Conservation (phyloP, 192 early-diverging fungal genomes). For the Coemansia sp. region DNA sequence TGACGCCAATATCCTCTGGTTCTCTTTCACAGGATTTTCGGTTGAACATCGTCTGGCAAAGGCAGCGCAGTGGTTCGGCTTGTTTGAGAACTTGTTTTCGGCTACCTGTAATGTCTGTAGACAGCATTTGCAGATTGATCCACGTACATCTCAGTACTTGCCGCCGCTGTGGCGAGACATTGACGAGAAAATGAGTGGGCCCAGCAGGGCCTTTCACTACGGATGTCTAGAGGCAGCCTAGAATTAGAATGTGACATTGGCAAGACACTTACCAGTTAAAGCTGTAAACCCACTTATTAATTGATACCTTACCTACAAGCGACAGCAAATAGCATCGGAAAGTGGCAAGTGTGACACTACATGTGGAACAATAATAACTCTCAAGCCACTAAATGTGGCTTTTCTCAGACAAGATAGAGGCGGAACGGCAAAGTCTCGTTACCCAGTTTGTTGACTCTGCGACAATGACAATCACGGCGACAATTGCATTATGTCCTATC, state of each 20-base stretch:
- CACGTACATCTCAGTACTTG: constrained; percentile 46
- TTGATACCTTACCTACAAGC: background rate
- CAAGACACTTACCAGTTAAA: background rate
- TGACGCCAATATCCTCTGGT: constrained; percentile 50
- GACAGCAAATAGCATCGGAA: background rate
- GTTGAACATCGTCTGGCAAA: constrained; percentile 46
- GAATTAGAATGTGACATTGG: background rate
- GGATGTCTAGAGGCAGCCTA: constrained; percentile 30
- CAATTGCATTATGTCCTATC: background rate
- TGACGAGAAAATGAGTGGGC: constrained; percentile 20
- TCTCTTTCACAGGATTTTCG: constrained; percentile 43
- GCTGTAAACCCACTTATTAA: background rate
- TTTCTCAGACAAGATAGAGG: no score
- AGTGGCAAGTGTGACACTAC: background rate
- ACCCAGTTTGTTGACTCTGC: no score
- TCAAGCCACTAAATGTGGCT: no score
- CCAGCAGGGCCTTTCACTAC: constrained; percentile 43
- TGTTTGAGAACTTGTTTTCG: constrained; percentile 46
- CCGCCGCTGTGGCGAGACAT: constrained; percentile 50
- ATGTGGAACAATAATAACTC: no score
- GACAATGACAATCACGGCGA: background rate
- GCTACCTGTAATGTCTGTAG: constrained; percentile 45
- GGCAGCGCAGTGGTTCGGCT: constrained; percentile 46
- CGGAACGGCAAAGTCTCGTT: no score
- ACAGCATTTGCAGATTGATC: constrained; percentile 48